A percentile compares a stretch with the other conserved stretches of the same genome.
Evolutionary conservation across 2,329 filamentous ascomycete genomes (phyloP).

Genomic region (Verticillium longisporum): DNA sequence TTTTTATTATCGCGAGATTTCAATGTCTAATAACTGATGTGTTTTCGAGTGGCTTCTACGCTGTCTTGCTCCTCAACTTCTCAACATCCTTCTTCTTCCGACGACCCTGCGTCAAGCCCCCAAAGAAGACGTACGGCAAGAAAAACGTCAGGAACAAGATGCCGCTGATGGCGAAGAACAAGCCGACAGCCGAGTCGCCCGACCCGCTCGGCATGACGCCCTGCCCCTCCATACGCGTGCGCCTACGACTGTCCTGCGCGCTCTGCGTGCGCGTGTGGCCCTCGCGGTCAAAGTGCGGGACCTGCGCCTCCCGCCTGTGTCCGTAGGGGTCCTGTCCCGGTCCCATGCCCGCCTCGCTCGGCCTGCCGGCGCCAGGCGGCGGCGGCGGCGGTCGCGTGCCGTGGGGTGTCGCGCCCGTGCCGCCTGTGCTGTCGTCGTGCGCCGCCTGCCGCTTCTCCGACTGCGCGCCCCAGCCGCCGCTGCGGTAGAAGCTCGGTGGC

Average conservation of each 20-base stretch:
- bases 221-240: conserved; percentile 30
- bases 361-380: background rate
- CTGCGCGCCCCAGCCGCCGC: conserved; percentile 69
- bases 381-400: conserved; percentile 3
- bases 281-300: conserved; percentile 72
- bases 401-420: conserved; percentile 11
- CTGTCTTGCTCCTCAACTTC: conserved; percentile 1
- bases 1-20: background rate
- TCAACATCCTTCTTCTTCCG: conserved; percentile 16
- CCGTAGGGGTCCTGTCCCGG: conserved; percentile 45
- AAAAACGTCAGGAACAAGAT: conserved; percentile 39
- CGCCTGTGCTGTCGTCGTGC: conserved; percentile 35
- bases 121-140: conserved; percentile 34
- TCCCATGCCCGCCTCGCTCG: conserved; percentile 43
- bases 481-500: conserved; percentile 81
- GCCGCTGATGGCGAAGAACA: conserved; percentile 42
- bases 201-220: conserved; percentile 29
- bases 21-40: background rate
- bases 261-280: conserved; percentile 70
- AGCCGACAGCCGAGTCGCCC: conserved; percentile 31
- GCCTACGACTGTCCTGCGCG: conserved; percentile 45
- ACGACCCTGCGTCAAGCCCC: conserved; percentile 19
- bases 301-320: conserved; percentile 35
- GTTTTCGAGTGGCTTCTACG: background rate
- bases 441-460: conserved; percentile 49